Base-by-base conservation (phyloP, 495 filamentous ascomycete species). In the Astrothelium macrocarpum region DNA sequence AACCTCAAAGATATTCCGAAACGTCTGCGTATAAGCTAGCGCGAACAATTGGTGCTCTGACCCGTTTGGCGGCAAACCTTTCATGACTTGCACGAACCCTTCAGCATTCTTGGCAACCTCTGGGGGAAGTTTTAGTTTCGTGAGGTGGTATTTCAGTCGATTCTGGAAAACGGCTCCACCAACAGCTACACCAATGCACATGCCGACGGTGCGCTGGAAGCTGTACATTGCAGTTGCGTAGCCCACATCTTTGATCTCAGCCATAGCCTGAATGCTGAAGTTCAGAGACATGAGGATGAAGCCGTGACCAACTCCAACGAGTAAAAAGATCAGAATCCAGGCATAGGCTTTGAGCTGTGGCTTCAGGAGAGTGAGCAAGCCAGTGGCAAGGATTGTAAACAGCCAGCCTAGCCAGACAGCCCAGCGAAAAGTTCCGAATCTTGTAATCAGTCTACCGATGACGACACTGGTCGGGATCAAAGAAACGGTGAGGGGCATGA, bases 361-460 rank as follows among this genome's bases (percentile, higher is more conserved):
- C 45, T 80, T 72, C 11, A 86, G 72, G 14, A 85, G 71, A 46
- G 80, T 76, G 11, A 85, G 74, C 31, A 83, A 73, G 1, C 80
- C 82, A 4, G 77, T 76, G 0, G 77, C 77, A 11, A 82, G 56
- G 0, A 74, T 71, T 0, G 72, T 80, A 23, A 84, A 61, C 0
- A 72, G 60, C 84, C 84, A 87, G 12, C 85, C 84, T 16, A 72
- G 66, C 62, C 79, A 80, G 64, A 85, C 76, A 1, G 80, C 78
- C 78, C 80, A 84, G 4, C 79, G 77, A 59, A 80, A 79, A 2
- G 72, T 72, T 16, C 78, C 75, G 3, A 79, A 69, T 43, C 72
- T 65, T 4, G 79, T 74, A 39, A 84, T 78, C 23, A 81, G 49
- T n/a, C 81, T 70, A 0, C 82, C 82, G 10, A 80, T 78, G 12